Evolutionary conservation across 2,329 filamentous ascomycete genomes (phyloP).

Genomic region (Calonectria hawksworthii): DNA sequence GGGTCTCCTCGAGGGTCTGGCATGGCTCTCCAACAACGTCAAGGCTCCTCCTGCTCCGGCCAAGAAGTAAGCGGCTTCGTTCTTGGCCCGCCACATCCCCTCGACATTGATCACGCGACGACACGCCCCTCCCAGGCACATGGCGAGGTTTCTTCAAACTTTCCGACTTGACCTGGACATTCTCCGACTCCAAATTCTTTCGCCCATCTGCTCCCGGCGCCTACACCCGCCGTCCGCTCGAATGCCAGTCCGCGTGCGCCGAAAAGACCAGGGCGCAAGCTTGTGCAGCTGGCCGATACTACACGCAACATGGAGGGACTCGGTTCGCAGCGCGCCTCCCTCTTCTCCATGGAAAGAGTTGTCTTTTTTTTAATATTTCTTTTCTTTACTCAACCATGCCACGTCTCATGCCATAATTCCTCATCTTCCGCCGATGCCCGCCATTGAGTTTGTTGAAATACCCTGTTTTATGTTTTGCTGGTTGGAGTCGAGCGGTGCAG

Average conservation of each 20-base stretch:
- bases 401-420: slow-evolving; percentile 21
- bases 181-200: slow-evolving; percentile 19
- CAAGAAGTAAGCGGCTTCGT: slow-evolving; percentile 63
- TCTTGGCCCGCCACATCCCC: not conserved
- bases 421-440: slow-evolving; percentile 14
- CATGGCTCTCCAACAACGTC: slow-evolving; percentile 88
- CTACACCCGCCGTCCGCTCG: slow-evolving; percentile 3
- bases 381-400: slow-evolving; percentile 10
- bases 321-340: not conserved
- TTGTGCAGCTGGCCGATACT: not conserved
- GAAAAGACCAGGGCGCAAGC: slow-evolving; percentile 20
- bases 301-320: not conserved
- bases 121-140: slow-evolving; percentile 17
- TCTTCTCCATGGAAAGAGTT: slow-evolving; percentile 9
- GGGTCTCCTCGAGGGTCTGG: slow-evolving; percentile 84
- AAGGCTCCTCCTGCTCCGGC: slow-evolving; percentile 72
- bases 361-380: not conserved
- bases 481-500: slow-evolving; percentile 10
- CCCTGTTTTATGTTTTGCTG: slow-evolving; percentile 30
- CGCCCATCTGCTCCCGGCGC: not conserved
- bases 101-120: slow-evolving; percentile 20
- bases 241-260: slow-evolving; percentile 19
- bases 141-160: slow-evolving; percentile 22
- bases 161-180: slow-evolving; percentile 25
- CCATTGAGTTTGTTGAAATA: slow-evolving; percentile 31